Base-by-base conservation (phyloP, 768 basidiomycete species). In the Leccinellum rugosiceps region DNA sequence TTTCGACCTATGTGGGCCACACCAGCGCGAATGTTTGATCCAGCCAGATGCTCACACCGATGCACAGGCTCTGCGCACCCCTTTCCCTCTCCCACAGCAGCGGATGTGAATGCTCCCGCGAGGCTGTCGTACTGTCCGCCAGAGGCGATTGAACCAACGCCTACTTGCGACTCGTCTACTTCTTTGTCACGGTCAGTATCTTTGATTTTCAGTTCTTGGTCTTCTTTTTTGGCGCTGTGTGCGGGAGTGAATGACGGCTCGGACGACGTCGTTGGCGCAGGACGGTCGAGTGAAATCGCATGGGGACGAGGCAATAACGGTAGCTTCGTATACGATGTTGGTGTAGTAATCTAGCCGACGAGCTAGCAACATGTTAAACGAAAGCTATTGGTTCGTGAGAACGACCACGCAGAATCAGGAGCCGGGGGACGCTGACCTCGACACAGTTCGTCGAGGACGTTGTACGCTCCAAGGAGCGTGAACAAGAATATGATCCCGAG, bases 291-390 rank as follows among this genome's bases (percentile, higher is more conserved):
- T 63, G 76, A 92, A 85, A 3, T 85, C 86, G 0, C 96, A 94
- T 2, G 96, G 95, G 0, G 96, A 94, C 10, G 95, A 97, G 2
- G 87, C 92, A 67, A 92, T 94, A 44, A 93, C 91, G 59, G 91
- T 83, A 46, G 93, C 97, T 74, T 99, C 96, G 75, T 96, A 98
- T 70, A 98, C 98, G 65, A 99, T 87, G 17, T 96, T 96, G 2
- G 96, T 98, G 75, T 99, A 98, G 74, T 98, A 98, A 72, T 98
- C 95, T n/a, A 98, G 82, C 38, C 96, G 96, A 34, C 96, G 88
- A 17, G 96, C 96, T 11, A 99, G 84, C 2, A 94, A 97, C 61
- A 98, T 82, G 72, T 98, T 96, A 68, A 99, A 98, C 3, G 92
- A 95, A 65, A 99, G 82, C 91, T 94, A 61, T 52, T 9, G 3